These are phyloP conservation scores for Pyronema domesticum DNA, from an alignment of 495 filamentous ascomycete species.

Conservation along the genomic window DNA sequence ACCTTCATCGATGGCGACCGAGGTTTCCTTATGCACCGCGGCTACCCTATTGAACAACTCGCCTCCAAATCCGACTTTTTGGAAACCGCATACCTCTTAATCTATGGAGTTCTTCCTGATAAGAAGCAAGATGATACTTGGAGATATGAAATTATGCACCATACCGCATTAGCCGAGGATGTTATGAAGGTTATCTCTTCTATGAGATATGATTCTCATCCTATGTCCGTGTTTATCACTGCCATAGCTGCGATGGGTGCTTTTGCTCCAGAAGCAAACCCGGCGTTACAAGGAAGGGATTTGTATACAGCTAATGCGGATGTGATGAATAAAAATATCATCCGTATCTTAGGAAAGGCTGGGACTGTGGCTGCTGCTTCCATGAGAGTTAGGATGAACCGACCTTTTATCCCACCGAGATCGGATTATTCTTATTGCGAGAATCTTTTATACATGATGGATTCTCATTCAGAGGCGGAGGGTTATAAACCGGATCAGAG, in stretches of 20 bases:
- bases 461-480: constrained; percentile 25
- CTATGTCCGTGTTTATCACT: constrained; percentile 30
- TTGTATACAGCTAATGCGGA: constrained; percentile 28
- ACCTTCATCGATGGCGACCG: constrained; percentile 34
- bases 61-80: constrained; percentile 27
- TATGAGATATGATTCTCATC: constrained; percentile 28
- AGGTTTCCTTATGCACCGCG: constrained; percentile 29
- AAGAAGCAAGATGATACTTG: constrained; percentile 26
- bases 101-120: constrained; percentile 31
- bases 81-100: constrained; percentile 32
- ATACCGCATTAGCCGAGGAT: constrained; percentile 25
- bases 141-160: constrained; percentile 25
- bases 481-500: constrained; percentile 25
- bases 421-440: constrained; percentile 28
- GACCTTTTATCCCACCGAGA: constrained; percentile 27
- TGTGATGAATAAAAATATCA: constrained; percentile 29
- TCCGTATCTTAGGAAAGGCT: constrained; percentile 28
- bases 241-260: constrained; percentile 29
- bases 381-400: constrained; percentile 27
- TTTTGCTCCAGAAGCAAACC: constrained; percentile 27
- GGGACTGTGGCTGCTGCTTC: constrained; percentile 27
- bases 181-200: constrained; percentile 26
- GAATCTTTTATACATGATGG: constrained; percentile 31
- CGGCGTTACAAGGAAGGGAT: constrained; percentile 26
- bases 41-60: constrained; percentile 30